Percentiles rank a stretch among this genome's conserved stretches.
phyloP scores from a whole-genome alignment of 1,284 basidiomycete species.

The Trichosporon ovoides region DNA sequence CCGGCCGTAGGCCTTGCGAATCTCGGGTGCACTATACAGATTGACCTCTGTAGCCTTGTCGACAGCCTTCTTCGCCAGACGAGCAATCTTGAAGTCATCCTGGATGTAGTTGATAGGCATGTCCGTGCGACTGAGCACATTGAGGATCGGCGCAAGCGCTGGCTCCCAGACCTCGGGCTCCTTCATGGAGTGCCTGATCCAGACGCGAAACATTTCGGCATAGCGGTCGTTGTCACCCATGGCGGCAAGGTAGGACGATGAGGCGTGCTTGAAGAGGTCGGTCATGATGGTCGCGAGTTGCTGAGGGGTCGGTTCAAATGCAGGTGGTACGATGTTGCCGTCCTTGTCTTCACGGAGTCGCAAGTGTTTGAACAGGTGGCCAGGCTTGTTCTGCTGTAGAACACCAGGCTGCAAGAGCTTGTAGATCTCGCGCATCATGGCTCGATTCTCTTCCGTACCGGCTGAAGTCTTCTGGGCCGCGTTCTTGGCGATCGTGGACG shows the following conservation, averaged over 20 bases:
- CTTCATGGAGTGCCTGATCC: slow-evolving; percentile 22
- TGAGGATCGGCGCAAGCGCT: slow-evolving; percentile 23
- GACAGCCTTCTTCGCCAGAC: slow-evolving; percentile 13
- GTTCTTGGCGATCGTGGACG: slow-evolving; percentile 1
- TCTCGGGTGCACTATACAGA: slow-evolving; percentile 8
- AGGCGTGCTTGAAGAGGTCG: slow-evolving; percentile 20
- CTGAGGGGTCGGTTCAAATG: slow-evolving; percentile 17
- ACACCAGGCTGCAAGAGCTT: background rate
- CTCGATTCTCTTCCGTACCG: background rate
- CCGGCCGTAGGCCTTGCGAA: slow-evolving; percentile 23
- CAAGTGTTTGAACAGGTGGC: slow-evolving; percentile 27
- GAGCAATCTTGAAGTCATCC: slow-evolving; percentile 24
- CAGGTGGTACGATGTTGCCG: slow-evolving; percentile 9
- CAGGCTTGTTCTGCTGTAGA: slow-evolving; percentile 20
- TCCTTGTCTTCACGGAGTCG: slow-evolving; percentile 12
- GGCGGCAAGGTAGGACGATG: slow-evolving; percentile 22
- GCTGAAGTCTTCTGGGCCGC: background rate
- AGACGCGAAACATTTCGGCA: slow-evolving; percentile 21
- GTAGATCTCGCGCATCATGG: slow-evolving; percentile 1
- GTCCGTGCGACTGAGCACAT: slow-evolving; percentile 33
- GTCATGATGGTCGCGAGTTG: slow-evolving; percentile 28
- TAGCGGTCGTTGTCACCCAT: slow-evolving; percentile 34
- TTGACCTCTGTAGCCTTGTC: slow-evolving; percentile 19
- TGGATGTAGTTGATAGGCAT: slow-evolving; percentile 31
- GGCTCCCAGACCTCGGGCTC: slow-evolving; percentile 28